phyloP scores from a whole-genome alignment of 1,284 basidiomycete species.

The Cystobasidium pallidum region DNA sequence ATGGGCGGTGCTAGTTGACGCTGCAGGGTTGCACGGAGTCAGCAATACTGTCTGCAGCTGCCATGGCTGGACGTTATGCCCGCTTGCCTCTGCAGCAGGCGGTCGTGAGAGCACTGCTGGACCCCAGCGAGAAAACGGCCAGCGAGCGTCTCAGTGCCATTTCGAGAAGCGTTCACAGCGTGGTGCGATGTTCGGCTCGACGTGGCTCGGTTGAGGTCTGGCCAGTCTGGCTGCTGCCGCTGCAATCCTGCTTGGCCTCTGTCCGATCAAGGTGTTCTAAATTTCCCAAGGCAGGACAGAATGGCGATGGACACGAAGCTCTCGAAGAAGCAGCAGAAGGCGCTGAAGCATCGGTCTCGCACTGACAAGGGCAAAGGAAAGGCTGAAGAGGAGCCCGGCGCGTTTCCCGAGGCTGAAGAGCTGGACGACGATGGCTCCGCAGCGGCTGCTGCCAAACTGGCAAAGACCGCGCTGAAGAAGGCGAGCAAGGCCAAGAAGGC shows the following conservation, averaged over 20 bases:
- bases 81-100: slow-evolving; percentile 34
- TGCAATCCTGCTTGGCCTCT: background rate
- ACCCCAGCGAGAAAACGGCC: slow-evolving; percentile 9
- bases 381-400: slow-evolving; percentile 42
- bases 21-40: background rate
- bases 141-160: slow-evolving; percentile 23
- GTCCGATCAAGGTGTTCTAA: background rate
- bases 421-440: slow-evolving; percentile 46
- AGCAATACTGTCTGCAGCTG: background rate
- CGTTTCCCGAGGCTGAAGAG: slow-evolving; percentile 47
- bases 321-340: slow-evolving; percentile 45
- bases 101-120: background rate
- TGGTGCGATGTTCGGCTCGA: background rate
- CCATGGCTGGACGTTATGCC: no score
- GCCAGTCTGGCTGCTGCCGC: background rate
- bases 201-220: background rate
- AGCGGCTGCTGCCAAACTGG: slow-evolving; percentile 14
- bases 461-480: slow-evolving; percentile 43
- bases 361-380: slow-evolving; percentile 47
- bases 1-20: slow-evolving; percentile 20
- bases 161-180: background rate
- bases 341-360: slow-evolving; percentile 34
- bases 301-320: slow-evolving; percentile 23
- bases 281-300: background rate
- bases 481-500: slow-evolving; percentile 40